Conservation (phyloP, 1,284 basidiomycete genomes). For the Grifola frondosa region DNA sequence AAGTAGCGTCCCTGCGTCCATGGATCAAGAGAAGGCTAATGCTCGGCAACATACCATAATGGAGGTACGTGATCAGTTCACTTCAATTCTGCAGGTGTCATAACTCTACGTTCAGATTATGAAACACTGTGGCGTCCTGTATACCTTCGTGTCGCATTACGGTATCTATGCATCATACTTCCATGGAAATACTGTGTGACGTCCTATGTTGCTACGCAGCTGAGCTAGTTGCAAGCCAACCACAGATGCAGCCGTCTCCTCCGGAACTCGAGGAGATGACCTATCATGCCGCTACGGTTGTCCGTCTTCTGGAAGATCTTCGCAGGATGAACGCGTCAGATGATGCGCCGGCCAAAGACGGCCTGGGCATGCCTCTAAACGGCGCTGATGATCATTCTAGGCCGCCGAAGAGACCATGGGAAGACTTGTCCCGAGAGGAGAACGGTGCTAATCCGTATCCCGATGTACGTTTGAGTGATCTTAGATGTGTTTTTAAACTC, state of each 20-base stretch:
- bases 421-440: constrained; percentile 55
- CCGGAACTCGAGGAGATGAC: constrained; percentile 68
- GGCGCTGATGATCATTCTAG: constrained; percentile 40
- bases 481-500: not conserved
- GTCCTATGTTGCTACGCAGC: constrained; percentile 32
- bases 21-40: constrained; percentile 19
- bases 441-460: constrained; percentile 19
- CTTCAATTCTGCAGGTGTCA: constrained; percentile 8
- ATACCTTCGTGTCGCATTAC: constrained; percentile 63
- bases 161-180: constrained; percentile 40
- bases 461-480: constrained; percentile 29
- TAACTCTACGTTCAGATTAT: constrained; percentile 45
- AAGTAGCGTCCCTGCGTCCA: constrained; percentile 12
- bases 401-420: constrained; percentile 75
- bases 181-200: constrained; percentile 3
- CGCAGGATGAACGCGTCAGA: constrained; percentile 37
- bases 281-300: constrained; percentile 57
- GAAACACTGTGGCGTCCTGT: constrained; percentile 57
- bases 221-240: constrained; percentile 43
- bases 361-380: constrained; percentile 13
- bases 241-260: constrained; percentile 49
- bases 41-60: constrained; percentile 23
- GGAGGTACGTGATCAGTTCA: constrained; percentile 16
- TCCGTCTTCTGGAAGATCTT: constrained; percentile 64
- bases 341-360: constrained; percentile 32